A percentile compares a stretch with the other conserved stretches of the same genome.
Evolutionary conservation across 2,329 filamentous ascomycete genomes (phyloP).

Genomic region (Sarocladium kiliense): DNA sequence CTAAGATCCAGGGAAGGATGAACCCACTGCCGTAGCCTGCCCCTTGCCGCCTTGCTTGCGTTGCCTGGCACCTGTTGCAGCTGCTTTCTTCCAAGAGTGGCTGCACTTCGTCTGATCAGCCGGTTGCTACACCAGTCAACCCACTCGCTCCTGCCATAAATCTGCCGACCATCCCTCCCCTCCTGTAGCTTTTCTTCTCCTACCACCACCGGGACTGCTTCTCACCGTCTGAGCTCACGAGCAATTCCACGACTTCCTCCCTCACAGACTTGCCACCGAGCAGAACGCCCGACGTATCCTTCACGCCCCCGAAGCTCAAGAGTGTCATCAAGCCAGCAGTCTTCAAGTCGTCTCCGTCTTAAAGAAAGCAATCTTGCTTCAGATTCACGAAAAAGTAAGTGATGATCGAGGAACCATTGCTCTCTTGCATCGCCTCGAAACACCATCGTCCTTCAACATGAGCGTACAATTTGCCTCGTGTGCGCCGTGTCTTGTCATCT

Average conservation of each 20-base stretch:
- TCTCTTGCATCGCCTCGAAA: not conserved
- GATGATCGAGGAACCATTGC: not conserved
- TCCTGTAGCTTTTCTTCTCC: not conserved
- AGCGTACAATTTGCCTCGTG: not conserved
- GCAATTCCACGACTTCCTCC: not conserved
- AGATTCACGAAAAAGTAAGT: not conserved
- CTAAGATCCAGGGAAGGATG: not conserved
- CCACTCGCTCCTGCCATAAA: conserved; percentile 5
- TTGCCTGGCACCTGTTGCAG: not conserved
- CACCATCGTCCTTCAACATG: not conserved
- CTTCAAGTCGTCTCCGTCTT: not conserved
- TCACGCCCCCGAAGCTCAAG: not conserved
- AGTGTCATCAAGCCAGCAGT: not conserved
- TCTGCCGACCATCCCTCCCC: not conserved
- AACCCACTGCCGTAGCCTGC: not conserved
- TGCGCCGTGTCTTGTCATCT: not conserved
- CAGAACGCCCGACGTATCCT: not conserved
- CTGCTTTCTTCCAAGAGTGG: not conserved
- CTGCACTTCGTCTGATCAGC: not conserved
- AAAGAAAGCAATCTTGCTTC: not conserved
- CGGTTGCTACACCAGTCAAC: not conserved
- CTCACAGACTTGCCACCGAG: not conserved
- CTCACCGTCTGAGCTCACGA: not conserved
- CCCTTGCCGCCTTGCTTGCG: not conserved
- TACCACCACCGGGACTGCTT: not conserved